Evolutionary conservation across 148 eudicot species (phyloP).

Genomic region (Cornus suecica): DNA sequence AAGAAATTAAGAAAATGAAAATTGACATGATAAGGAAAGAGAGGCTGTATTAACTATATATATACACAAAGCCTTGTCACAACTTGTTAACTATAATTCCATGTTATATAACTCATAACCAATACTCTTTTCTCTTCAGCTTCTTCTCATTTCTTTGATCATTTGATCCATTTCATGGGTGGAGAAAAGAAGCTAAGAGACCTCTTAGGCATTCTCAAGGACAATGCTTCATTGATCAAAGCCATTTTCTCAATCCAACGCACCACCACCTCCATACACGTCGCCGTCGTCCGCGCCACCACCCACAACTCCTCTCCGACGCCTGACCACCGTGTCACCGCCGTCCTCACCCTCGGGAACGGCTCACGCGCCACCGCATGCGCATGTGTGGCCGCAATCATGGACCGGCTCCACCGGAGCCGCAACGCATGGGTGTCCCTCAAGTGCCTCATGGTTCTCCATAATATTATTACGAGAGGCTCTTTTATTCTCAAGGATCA

Average conservation of each 20-base stretch:
- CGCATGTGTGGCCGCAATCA: constrained; percentile 33
- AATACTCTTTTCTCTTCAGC: too few species aligned
- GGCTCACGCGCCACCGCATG: constrained; percentile 23
- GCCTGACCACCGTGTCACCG: constrained; percentile 31
- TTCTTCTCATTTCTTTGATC: too few species aligned
- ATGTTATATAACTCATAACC: too few species aligned
- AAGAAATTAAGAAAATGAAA: too few species aligned
- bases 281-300: constrained; percentile 56
- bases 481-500: constrained; percentile 31
- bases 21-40: too few species aligned
- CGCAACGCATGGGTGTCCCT: constrained; percentile 50
- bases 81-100: too few species aligned
- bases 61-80: too few species aligned
- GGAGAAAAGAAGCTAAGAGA: constrained; percentile 25
- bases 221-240: constrained; percentile 57
- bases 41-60: too few species aligned
- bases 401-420: constrained; percentile 44
- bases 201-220: constrained; percentile 56
- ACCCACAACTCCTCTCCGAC: constrained; percentile 45
- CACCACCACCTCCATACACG: constrained; percentile 26
- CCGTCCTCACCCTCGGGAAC: constrained; percentile 30
- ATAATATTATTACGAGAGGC: constrained; percentile 38
- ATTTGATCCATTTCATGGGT: constrained; percentile 22
- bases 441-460: constrained; percentile 60
- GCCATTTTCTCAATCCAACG: constrained; percentile 39